Percentiles rank a stretch among this genome's conserved stretches.
phyloP scores from a whole-genome alignment of 2,329 filamentous ascomycete genomes.

The Colletotrichum destructivum region DNA sequence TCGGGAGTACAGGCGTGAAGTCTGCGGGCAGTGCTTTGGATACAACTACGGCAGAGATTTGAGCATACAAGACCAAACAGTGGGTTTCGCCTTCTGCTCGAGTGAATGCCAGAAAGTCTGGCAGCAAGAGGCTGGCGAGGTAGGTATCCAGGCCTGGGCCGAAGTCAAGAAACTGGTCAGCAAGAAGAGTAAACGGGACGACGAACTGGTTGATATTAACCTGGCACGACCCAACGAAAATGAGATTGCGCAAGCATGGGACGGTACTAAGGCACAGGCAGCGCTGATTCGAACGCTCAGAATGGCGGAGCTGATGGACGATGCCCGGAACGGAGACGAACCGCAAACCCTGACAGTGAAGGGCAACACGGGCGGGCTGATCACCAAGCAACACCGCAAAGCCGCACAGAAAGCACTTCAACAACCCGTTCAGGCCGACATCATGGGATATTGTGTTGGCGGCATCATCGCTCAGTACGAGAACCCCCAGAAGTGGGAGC shows the following conservation, averaged over 20 bases:
- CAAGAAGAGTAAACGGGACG: constrained; percentile 23
- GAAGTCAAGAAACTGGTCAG: constrained; percentile 34
- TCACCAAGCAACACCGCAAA: constrained; percentile 35
- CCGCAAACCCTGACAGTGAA: background rate
- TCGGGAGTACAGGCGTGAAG: constrained; percentile 37
- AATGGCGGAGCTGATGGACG: constrained; percentile 1
- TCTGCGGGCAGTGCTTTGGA: constrained; percentile 35
- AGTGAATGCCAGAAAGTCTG: constrained; percentile 13
- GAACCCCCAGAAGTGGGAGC: constrained; percentile 17
- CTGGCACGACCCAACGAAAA: background rate
- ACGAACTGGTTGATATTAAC: constrained; percentile 26
- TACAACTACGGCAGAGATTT: constrained; percentile 36
- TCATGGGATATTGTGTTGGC: constrained; percentile 34
- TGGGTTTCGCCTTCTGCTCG: constrained; percentile 37
- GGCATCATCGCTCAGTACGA: constrained; percentile 27
- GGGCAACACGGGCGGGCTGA: background rate
- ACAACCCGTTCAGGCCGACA: constrained; percentile 23
- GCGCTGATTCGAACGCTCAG: constrained; percentile 26
- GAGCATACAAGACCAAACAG: constrained; percentile 21
- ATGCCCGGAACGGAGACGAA: background rate
- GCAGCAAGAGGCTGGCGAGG: constrained; percentile 22
- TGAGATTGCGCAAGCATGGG: constrained; percentile 29
- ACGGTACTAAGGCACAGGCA: constrained; percentile 15
- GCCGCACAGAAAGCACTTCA: constrained; percentile 31
- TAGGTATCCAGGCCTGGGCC: constrained; percentile 35